phyloP scores from a whole-genome alignment of 805 yeast species.

The Candida rishiriensis region DNA sequence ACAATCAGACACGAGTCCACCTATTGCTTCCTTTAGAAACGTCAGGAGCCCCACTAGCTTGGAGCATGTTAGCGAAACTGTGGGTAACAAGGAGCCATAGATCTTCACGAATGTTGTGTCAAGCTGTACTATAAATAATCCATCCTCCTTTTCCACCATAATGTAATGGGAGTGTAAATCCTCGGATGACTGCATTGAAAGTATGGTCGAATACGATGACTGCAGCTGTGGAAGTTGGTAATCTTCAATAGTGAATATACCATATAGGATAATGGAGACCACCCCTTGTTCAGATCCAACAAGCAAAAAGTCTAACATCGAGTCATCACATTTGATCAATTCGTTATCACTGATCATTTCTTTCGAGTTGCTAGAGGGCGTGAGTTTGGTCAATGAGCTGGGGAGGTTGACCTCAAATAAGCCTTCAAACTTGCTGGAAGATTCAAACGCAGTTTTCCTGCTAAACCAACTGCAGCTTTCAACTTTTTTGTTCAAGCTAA shows the following conservation, averaged over 20 bases:
- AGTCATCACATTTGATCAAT: conserved; percentile 19
- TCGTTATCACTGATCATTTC: conserved; percentile 20
- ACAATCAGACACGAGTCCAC: conserved; percentile 26
- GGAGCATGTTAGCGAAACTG: conserved; percentile 32
- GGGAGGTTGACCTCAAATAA: conserved; percentile 22
- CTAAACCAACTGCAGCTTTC: conserved; percentile 21
- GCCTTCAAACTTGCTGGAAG: conserved; percentile 9
- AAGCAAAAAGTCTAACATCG: conserved; percentile 26
- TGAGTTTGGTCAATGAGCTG: conserved; percentile 22
- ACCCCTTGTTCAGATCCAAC: conserved; percentile 22
- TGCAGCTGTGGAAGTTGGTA: conserved; percentile 15
- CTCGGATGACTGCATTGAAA: conserved; percentile 15
- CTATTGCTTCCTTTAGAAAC: conserved; percentile 31
- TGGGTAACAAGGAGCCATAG: conserved; percentile 27
- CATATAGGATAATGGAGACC: conserved; percentile 27
- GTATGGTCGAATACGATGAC: conserved; percentile 12
- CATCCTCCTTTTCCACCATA: conserved; percentile 16
- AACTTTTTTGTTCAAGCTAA: conserved; percentile 11
- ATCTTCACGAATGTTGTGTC: conserved; percentile 25
- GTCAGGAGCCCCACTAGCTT: conserved; percentile 31
- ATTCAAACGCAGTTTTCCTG: conserved; percentile 8
- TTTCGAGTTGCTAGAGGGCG: conserved; percentile 16
- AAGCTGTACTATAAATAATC: conserved; percentile 18
- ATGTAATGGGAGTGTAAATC: conserved; percentile 24
- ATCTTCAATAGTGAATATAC: conserved; percentile 30